Base-by-base conservation (phyloP, 176 grass and related monocot species). In the Carex parvula region DNA sequence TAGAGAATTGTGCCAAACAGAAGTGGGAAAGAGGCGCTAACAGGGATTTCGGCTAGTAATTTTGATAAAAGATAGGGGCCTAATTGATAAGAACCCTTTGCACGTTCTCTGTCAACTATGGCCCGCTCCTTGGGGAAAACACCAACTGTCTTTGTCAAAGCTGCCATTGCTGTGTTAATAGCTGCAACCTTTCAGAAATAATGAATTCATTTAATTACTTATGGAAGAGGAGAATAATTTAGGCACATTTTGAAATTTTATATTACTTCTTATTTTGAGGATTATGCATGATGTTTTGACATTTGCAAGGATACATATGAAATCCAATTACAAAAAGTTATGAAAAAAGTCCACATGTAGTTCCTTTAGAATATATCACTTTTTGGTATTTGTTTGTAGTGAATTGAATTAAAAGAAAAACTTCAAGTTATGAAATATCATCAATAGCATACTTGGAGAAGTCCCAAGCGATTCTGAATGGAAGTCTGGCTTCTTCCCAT, bases 141-240 rank as follows among this genome's bases (percentile, higher is more conserved):
- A 33, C 96, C 96, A 17, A 93, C 93, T 12, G 96, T 99, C 85
- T 99, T 95, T 61, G 93, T 95, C 14, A 99, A 75, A 83, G 96
- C 96, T 89, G 93, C 96, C 96, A 99, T 99, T 86, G 93, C 96
- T 74, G 93, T 95, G 84, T 99, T 99, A 83, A 99, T 99, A 37
- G 96, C 93, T 69, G 96, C 85, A 80, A 99, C 96, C 96, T 97
- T 89, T 1, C 56, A 79, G 17, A 85, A 33, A 46, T 1, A 86
- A 80, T 21, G n/a, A 75, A 76, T 50, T 54, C 21, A 76, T 30
- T 55, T 76, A 76, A 5, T 26, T 70, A 76, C 6, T 70, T 3
- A 17, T 73, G n/a, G 24, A 52, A 52, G 70, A 24, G 7, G 3
- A 52, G 20, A 52, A 14, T 74, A 52, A 70, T n/a, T 85, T 60